Base-by-base conservation (phyloP, 805 yeast genomes). In the Kazachstania viticola region DNA sequence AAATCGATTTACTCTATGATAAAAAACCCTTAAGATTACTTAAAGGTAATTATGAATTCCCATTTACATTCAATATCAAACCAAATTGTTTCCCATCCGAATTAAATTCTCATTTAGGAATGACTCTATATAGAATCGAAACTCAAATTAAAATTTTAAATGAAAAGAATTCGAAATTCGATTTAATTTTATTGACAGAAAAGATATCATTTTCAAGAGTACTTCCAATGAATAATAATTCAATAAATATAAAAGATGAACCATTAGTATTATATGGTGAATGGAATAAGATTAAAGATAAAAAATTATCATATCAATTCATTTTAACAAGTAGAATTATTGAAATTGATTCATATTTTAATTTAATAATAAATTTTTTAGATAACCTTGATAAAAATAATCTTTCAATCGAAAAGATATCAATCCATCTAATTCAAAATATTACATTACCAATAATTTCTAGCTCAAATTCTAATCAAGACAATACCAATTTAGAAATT, bases 51-150 rank as follows among this genome's bases (percentile, higher is more conserved):
- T 35, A 40, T 21, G 42, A 38, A 21, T 35, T 36, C 25, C 44
- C 46, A 14, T 42, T 42, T 26, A 34, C 40, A 4, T 36, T 42
- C 26, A 34, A 32, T 9, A 17, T 42, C 23, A 28, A 33, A 15
- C 28, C 37, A 2, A 28, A 34, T 19, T 7, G 11, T 18, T 35
- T 40, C 23, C 45, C 45, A 5, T 25, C 41, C 2, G 32, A 35
- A 21, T 27, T 31, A 11, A 25, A 30, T 15, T 29, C 44, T 14
- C 31, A 32, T 14, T 38, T 33, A 15, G 46, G 46, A 2, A 37
- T 28, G 21, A 40, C 44, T 8, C 29, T 27, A n/a, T 42, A 40
- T 27, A 25, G 46, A 16, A 22, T 42, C 14, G 46, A 42, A 23
- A 23, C 31, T 13, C 12, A 17, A 18, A 23, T 32, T 5, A 27